Base-by-base conservation (phyloP, 495 filamentous ascomycete genomes). In the Aspergillus biplanus region DNA sequence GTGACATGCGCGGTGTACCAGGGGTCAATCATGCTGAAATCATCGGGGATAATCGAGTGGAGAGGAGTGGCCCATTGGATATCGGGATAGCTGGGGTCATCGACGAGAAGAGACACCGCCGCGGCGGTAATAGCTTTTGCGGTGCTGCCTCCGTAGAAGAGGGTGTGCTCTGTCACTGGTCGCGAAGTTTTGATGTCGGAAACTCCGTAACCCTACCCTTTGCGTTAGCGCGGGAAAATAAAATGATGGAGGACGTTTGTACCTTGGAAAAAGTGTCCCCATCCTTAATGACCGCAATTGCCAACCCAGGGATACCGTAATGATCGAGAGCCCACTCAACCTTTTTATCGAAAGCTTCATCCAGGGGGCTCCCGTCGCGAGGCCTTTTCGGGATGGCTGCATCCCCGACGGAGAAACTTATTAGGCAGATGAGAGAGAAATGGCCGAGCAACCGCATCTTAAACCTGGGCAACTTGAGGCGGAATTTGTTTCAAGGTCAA, bases 81-180 rank as follows among this genome's bases (percentile, higher is more conserved):
- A 3, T 70, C 65, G 5, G 66, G 16, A 11, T 67, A 66, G 12
- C 65, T 53, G 33, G 65, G 66, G 11, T 80, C 75, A 15, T 79
- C 74, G 48, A 87, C 77, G 0, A 80, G 71, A 4, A 81, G 67
- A 3, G 83, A 79, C 0, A 83, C 64, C 31, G 75, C 71, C 11
- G 85, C 82, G 1, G 79, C 79, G 8, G 81, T 83, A 71, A 85
- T 85, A 1, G 83, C 81, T 68, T 87, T 87, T 27, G 82, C 86
- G 1, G 84, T 87, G 65, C 81, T 84, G 48, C 75, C 61, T 5
- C 69, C 66, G 44, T 72, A 71, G 67, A 81, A 81, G 12, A 81
- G 71, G 9, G 78, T 74, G 21, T 78, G 71, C 9, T 78, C 72
- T 7, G 81, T 84, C 39, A 83, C 81, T 5, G 69, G 71, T 5